A percentile compares a stretch with the other conserved stretches of the same genome.
Evolutionary conservation across 768 basidiomycete genomes (phyloP).

Genomic region (Pulveroboletus sp.): DNA sequence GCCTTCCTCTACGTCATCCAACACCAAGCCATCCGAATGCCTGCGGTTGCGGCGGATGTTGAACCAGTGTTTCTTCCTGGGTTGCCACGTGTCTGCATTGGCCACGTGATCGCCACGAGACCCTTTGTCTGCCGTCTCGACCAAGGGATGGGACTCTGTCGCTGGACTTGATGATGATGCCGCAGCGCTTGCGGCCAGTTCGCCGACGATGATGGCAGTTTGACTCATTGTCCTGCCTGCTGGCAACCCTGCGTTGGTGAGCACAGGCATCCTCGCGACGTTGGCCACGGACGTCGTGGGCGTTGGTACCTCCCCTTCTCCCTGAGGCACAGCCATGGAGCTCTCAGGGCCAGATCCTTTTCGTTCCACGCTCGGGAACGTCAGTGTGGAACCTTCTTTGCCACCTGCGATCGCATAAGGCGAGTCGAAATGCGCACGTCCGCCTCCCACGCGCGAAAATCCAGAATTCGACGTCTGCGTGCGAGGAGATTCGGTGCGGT

Average conservation of each 20-base stretch:
- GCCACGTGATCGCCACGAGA: slow-evolving; percentile 16
- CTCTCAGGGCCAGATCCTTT: slow-evolving; percentile 26
- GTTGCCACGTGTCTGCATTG: slow-evolving; percentile 43
- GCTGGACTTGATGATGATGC: slow-evolving; percentile 13
- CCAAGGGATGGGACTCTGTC: slow-evolving; percentile 21
- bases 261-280: slow-evolving; percentile 40
- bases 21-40: slow-evolving; percentile 51
- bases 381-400: slow-evolving; percentile 51
- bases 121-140: slow-evolving; percentile 16
- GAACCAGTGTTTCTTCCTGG: slow-evolving; percentile 71
- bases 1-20: slow-evolving; percentile 25
- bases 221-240: slow-evolving; percentile 78
- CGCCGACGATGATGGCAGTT: slow-evolving; percentile 77
- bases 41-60: slow-evolving; percentile 55
- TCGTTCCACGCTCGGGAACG: slow-evolving; percentile 63
- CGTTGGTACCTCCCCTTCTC: slow-evolving; percentile 44
- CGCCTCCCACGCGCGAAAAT: slow-evolving; percentile 85
- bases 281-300: slow-evolving; percentile 48
- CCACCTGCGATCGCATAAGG: slow-evolving; percentile 72
- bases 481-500: slow-evolving; percentile 27
- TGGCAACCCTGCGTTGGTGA: slow-evolving; percentile 37
- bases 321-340: slow-evolving; percentile 22
- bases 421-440: slow-evolving; percentile 77
- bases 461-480: slow-evolving; percentile 46
- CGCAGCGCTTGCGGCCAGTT: slow-evolving; percentile 29